Evolutionary conservation across 2,329 filamentous ascomycete genomes (phyloP).

Genomic region (Ceratocystis papillata): DNA sequence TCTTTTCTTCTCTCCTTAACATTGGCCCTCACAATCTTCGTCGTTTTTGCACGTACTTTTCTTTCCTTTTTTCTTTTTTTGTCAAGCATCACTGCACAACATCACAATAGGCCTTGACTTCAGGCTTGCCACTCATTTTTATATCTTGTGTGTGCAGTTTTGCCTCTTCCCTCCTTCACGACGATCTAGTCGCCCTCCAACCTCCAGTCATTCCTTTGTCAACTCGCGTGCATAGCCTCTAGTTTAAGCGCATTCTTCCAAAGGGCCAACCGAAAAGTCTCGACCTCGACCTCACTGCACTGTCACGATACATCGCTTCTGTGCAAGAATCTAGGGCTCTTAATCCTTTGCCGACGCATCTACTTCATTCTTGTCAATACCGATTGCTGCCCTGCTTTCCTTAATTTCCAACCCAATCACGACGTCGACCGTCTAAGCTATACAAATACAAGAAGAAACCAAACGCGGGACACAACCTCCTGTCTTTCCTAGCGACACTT

Average conservation of each 20-base stretch:
- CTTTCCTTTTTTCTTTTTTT: conserved; percentile 27
- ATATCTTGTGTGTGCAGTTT: conserved; percentile 27
- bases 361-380: not conserved
- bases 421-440: conserved; percentile 16
- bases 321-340: conserved; percentile 3
- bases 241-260: conserved; percentile 2
- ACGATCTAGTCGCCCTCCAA: conserved; percentile 9
- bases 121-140: conserved; percentile 48
- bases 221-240: not conserved
- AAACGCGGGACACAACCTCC: not conserved
- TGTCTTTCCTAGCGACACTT: not conserved
- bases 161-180: conserved; percentile 26
- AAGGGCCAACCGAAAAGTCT: not conserved
- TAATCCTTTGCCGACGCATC: conserved; percentile 2
- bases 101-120: conserved; percentile 39
- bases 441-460: not conserved
- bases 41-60: conserved; percentile 20
- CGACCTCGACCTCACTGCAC: not conserved
- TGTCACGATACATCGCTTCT: not conserved
- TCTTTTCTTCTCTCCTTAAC: conserved; percentile 22
- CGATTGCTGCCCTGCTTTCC: not conserved
- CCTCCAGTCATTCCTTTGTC: not conserved
- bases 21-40: not conserved
- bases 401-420: conserved; percentile 7
- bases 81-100: conserved; percentile 7